Base-by-base conservation (phyloP, 2,329 filamentous ascomycete genomes). In the Fusarium scirpi region DNA sequence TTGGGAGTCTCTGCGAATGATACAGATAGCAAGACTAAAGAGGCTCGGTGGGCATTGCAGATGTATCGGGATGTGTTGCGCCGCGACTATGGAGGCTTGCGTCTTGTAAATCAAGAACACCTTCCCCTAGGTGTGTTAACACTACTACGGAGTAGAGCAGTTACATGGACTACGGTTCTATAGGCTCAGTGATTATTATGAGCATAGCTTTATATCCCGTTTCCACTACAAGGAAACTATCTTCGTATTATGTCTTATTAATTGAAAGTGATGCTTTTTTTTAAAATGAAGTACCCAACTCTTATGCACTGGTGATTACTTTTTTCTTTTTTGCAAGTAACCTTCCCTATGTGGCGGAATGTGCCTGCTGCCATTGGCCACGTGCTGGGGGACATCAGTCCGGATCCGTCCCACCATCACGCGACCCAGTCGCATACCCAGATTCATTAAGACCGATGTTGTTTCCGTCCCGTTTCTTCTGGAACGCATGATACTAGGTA, bases 351-450 rank as follows among this genome's bases (percentile, higher is more conserved):
- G n/a, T 4, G 40, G 11, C 18, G 20, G 16, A 48, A n/a, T 44
- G 43, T 44, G 9, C 38, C 59, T 58, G 44, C 44, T 32, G 58
- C 49, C 12, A 49, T 32, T 63, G 8, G 18, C 38, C 62, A 63
- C 49, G 49, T 63, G 58, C 44, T 3, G 0, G 8, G 27, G n/a
- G 16, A 62, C 4, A 16, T 48, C 43, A 62, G 34, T n/a, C 6
- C 30, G 16, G n/a, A 24, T 16, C 38, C 4, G 11, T 24, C 24
- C 49, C 12, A 20, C 25, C 2, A 45, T 64, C 62, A 63, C 30
- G 45, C 38, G 62, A 40, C n/a, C 7, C 15, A 2, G n/a, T 3
- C 38, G 30, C 7, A 40, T 18, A 40, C 5, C 32, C 4, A 12
- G 3, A 6, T 15, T 9, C 8, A 40, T 40, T 18, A 53, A 41